Evolutionary conservation across 305 asterid species (phyloP), one percentile per base, ranked within the genome.

Genomic region (Solanum hybrid): DNA sequence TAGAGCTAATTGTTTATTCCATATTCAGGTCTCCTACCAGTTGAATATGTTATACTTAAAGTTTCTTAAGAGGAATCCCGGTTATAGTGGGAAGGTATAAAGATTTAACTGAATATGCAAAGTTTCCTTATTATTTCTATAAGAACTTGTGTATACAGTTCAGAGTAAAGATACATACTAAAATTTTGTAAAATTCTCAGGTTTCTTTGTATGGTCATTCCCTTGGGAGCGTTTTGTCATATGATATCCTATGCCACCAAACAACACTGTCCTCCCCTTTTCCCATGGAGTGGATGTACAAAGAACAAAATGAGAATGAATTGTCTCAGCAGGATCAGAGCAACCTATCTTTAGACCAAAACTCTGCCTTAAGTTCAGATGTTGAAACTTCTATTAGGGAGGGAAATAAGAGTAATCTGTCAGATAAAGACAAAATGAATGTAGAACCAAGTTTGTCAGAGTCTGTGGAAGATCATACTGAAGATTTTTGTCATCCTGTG

Each of bases 161-260:
- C 26, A 76, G 80, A 26, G 11, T 87, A 40, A 9, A 76, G 32
- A 79, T 81, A 42, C 32, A 60, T 81, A 42, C 22, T 81, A 51
- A 34, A 88, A 51, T 78, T n/a, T 81, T 35, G 66, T 11, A 42
- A 51, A 76, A 32, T 34, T 77, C 36, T 51, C 36, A 97, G 99
- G 96, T 97, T 92, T 97, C 99, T 56, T 73, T 97, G 86, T 97
- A 96, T 88, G 99, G 97, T 46, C 99, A 97, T 95, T 97, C 99
- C 87, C 92, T 97, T 90, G 99, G 99, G 92, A 97, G 99, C 90
- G 99, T 97, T 89, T 94, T 97, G 90, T 95, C 99, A 35, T 97
- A 96, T 85, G 99, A 97, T 91, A 97, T 97, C 92, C 97, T 97
- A 88, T 97, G 99, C 92, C 99, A 97, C 92, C 99, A 97, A 96